Conservation (phyloP, 805 yeast species). For the Metschnikowia proteae region DNA sequence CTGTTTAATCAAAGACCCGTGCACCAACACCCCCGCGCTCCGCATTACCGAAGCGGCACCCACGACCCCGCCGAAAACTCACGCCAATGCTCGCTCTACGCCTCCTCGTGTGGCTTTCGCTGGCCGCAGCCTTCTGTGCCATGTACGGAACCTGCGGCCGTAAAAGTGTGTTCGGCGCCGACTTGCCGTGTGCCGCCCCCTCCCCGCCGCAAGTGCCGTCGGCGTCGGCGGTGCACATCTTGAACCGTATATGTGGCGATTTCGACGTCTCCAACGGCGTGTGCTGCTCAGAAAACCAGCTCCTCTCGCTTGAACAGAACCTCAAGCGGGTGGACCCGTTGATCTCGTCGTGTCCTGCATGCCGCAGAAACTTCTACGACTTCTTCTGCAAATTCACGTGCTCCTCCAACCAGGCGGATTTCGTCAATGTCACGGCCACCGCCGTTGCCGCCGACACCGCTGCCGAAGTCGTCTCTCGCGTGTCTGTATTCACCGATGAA, state of each 20-base stretch:
- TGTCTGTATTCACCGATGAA: conserved; percentile 59
- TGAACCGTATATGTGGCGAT: conserved; percentile 70
- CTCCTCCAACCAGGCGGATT: conserved; percentile 75
- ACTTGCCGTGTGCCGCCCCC: conserved; percentile 72
- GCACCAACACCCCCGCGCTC: no score
- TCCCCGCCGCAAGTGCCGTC: conserved; percentile 47
- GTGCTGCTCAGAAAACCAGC: conserved; percentile 72
- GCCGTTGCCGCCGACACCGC: conserved; percentile 48
- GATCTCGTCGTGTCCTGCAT: conserved; percentile 73
- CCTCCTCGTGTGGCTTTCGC: background rate
- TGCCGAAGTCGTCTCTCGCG: conserved; percentile 62
- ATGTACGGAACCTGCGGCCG: conserved; percentile 73
- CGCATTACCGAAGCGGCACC: no score
- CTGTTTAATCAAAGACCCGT: no score
- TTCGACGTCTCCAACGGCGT: conserved; percentile 50
- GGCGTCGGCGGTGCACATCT: conserved; percentile 39
- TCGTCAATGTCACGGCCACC: conserved; percentile 62
- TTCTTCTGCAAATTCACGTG: conserved; percentile 88
- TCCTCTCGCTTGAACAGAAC: conserved; percentile 44
- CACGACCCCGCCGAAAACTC: no score
- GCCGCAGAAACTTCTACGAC: conserved; percentile 77
- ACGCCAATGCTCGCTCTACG: background rate
- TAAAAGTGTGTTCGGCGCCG: conserved; percentile 69
- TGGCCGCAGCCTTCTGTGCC: conserved; percentile 35
- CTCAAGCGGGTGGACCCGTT: conserved; percentile 39